Percentiles rank a stretch among this genome's conserved stretches.
phyloP scores from a whole-genome alignment of 2,329 filamentous ascomycete species.

The Diaporthe velutina region DNA sequence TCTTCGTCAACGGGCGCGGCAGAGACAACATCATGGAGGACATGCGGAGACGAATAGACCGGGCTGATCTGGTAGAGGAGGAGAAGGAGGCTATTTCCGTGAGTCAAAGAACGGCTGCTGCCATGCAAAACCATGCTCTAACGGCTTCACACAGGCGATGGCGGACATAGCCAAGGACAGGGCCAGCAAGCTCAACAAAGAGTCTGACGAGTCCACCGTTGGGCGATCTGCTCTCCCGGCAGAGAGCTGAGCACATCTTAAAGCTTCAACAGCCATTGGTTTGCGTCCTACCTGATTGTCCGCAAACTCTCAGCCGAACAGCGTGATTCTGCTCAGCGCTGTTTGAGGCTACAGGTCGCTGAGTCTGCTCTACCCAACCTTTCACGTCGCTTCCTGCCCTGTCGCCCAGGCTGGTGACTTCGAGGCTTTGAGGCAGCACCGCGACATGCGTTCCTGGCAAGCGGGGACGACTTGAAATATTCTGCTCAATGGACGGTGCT shows the following conservation, averaged over 20 bases:
- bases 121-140: slow-evolving; percentile 38
- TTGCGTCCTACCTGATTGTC: not conserved
- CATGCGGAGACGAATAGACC: slow-evolving; percentile 80
- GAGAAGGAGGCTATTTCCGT: slow-evolving; percentile 82
- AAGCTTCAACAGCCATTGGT: not conserved
- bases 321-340: not conserved
- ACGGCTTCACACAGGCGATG: slow-evolving; percentile 76
- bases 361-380: not conserved
- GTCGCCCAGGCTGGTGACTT: not conserved
- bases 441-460: not conserved
- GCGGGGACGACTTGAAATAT: not conserved
- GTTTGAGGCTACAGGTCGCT: not conserved
- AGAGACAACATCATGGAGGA: slow-evolving; percentile 83
- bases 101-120: slow-evolving; percentile 46
- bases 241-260: slow-evolving; percentile 8
- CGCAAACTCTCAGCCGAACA: not conserved
- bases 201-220: slow-evolving; percentile 35
- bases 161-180: slow-evolving; percentile 89
- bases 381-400: not conserved
- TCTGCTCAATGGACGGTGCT: not conserved
- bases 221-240: slow-evolving; percentile 35
- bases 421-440: not conserved
- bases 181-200: slow-evolving; percentile 70
- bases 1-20: slow-evolving; percentile 88
- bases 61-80: slow-evolving; percentile 76